Base-by-base conservation (phyloP, 805 yeast species). In the Yarrowia bubula region DNA sequence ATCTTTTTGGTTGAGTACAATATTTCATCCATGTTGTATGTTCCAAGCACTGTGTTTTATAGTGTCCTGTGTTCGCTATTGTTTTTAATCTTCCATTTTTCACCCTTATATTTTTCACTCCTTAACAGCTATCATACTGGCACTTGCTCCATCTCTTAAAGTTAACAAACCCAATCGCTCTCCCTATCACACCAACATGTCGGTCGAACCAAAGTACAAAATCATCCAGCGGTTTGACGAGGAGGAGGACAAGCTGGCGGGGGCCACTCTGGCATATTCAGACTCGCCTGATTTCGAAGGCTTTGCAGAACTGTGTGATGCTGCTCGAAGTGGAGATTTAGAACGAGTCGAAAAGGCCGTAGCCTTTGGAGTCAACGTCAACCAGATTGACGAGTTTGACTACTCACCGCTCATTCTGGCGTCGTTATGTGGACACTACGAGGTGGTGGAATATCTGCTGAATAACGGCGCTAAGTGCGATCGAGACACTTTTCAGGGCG, bases 401-500 rank as follows among this genome's bases (percentile, higher is more conserved):
- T 85, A 87, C 71, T 82, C 92, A 2, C 95, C 96, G 0, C 77
- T 89, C 66, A 86, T 87, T 66, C 75, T 89, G 31, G 90, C 91
- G 8, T 84, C 89, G 15, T 71, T 89, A 11, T 89, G 96, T 76
- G 96, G 96, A 0, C 93, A 89, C 73, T 80, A 80, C 67, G 77
- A 76, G 0, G 80, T 89, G 4, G 95, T 89, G n/a, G 78, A 77
- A 63, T 73, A 86, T 57, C 75, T 89, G 22, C 76, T 89, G 9
- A 79, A 82, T 50, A 75, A 84, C 50, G 96, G 96, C 8, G 91
- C 95, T 0, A 79, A 85, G 8, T 88, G 93, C 73, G 92, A 88
- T 73, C 80, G 90, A 70, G 93, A 89, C 71, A 86, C 92, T n/a
- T 85, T 85, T 71, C 89, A 88, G 73, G 95, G 96, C 2, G 90